Evolutionary conservation across 768 basidiomycete genomes (phyloP).

Genomic region (Lactarius deliciosus): DNA sequence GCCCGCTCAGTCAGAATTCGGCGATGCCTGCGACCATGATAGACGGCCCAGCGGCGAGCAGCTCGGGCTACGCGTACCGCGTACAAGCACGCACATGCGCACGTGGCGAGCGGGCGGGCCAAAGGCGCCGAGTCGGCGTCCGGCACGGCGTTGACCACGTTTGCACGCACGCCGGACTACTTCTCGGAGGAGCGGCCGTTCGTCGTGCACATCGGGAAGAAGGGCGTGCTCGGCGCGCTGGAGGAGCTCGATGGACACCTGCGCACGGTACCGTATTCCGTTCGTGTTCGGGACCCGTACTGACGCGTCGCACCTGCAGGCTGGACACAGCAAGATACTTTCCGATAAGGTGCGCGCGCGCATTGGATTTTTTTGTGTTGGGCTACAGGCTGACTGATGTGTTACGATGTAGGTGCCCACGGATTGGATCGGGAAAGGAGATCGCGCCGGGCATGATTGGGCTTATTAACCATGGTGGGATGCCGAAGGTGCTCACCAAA

Average conservation of each 20-base stretch:
- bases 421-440: constrained; percentile 70
- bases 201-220: constrained; percentile 65
- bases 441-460: constrained; percentile 72
- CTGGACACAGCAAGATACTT: constrained; percentile 53
- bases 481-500: constrained; percentile 69
- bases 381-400: background rate
- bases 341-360: constrained; percentile 54
- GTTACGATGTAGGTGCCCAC: constrained; percentile 46
- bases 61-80: background rate
- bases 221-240: constrained; percentile 67
- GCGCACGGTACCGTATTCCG: constrained; percentile 40
- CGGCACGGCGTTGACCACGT: background rate
- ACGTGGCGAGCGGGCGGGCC: background rate
- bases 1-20: constrained; percentile 20
- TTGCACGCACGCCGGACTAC: constrained; percentile 28
- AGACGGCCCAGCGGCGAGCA: background rate
- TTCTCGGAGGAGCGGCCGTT: constrained; percentile 59
- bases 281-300: no score
- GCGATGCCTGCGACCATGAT: constrained; percentile 18
- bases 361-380: background rate
- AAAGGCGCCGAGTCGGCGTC: constrained; percentile 1
- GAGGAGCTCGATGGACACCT: constrained; percentile 69
- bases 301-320: constrained; percentile 38
- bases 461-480: constrained; percentile 78
- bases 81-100: background rate